These are phyloP conservation scores for Arabidopsis hybrid DNA, from an alignment of 441 rosid genomes.

Conservation along the genomic window DNA sequence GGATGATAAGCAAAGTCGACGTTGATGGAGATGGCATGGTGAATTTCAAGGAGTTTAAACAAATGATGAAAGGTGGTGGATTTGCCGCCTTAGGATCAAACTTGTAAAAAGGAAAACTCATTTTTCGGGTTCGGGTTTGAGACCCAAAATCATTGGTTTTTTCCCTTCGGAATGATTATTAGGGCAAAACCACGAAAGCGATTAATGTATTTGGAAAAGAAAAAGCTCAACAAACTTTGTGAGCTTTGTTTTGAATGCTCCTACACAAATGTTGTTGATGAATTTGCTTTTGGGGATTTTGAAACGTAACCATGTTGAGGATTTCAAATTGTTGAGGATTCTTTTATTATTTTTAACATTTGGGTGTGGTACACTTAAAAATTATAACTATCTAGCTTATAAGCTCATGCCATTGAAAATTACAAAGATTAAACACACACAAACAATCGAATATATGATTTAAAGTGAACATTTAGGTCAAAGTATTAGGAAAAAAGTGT, in stretches of 20 bases:
- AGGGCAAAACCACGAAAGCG: conserved; percentile 36
- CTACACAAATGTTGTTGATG: conserved; percentile 32
- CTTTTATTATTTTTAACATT: conserved; percentile 23
- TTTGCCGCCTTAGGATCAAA: conserved; percentile 76
- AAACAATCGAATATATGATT: background rate
- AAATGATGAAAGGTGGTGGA: conserved; percentile 98
- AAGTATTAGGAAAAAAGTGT: too few relatives aligned
- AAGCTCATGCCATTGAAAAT: background rate
- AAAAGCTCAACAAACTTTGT: conserved; percentile 11
- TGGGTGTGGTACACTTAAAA: conserved; percentile 7
- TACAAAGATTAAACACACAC: background rate
- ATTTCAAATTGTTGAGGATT: conserved; percentile 24
- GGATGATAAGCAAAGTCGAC: conserved; percentile 83
- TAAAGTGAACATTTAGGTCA: too few relatives aligned
- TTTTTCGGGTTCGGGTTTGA: conserved; percentile 31
- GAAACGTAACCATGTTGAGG: conserved; percentile 31
- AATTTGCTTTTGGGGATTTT: conserved; percentile 26
- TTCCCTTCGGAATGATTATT: conserved; percentile 37
- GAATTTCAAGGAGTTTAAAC: conserved; percentile 80
- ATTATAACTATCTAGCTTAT: background rate
- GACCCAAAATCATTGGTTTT: conserved; percentile 38
- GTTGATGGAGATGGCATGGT: conserved; percentile 95
- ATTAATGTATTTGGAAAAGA: conserved; percentile 28
- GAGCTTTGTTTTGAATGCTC: conserved; percentile 41
- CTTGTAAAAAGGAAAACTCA: conserved; percentile 24